These are phyloP conservation scores for Dissophora globulifera DNA, from an alignment of 192 early-diverging fungal genomes.

Conservation along the genomic window DNA sequence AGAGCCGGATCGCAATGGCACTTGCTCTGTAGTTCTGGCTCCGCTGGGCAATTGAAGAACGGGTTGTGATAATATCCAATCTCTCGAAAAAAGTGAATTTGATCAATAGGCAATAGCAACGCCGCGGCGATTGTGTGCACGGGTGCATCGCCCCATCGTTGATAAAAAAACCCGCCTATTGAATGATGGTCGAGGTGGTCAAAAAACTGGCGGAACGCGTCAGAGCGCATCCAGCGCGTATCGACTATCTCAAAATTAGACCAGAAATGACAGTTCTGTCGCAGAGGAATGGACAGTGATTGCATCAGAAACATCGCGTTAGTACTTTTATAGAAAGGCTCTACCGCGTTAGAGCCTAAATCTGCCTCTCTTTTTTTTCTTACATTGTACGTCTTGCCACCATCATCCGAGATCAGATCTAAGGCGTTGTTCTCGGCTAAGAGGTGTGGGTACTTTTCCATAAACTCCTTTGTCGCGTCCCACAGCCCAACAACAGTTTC, in stretches of 20 bases:
- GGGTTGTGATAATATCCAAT: conserved; percentile 77
- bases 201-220: conserved; percentile 75
- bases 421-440: conserved; percentile 56
- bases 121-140: conserved; percentile 76
- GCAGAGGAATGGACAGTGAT: neutral
- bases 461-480: conserved; percentile 68
- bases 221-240: conserved; percentile 72
- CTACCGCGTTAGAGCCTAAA: neutral
- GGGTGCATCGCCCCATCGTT: conserved; percentile 84
- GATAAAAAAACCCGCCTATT: conserved; percentile 88
- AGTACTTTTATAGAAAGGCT: neutral
- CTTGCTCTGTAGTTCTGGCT: conserved; percentile 55
- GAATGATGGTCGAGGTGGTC: conserved; percentile 77
- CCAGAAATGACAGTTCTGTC: conserved; percentile 82
- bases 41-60: conserved; percentile 67
- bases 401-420: conserved; percentile 67
- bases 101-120: conserved; percentile 64
- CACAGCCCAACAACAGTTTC: conserved; percentile 81
- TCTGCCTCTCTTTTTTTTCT: neutral
- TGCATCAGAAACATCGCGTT: neutral
- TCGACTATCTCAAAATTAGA: conserved; percentile 86
- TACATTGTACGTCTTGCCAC: conserved; percentile 71
- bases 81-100: conserved; percentile 81
- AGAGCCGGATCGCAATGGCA: conserved; percentile 62
- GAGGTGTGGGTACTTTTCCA: conserved; percentile 58